These are phyloP conservation scores for Cladosporium sp. DNA, from an alignment of 2,329 filamentous ascomycete genomes.

Conservation along the genomic window DNA sequence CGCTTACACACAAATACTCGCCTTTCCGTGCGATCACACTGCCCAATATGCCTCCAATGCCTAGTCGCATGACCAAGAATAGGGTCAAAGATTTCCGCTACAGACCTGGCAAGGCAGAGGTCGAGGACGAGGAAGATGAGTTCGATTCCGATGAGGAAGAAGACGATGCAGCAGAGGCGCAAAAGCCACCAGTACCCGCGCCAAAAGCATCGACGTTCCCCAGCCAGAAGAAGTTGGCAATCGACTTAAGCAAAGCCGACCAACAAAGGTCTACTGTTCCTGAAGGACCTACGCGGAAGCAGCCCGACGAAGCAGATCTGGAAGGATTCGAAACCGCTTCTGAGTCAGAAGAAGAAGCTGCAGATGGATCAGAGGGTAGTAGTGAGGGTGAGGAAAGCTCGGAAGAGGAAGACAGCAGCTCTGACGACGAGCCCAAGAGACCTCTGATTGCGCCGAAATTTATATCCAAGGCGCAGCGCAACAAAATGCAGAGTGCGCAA, in stretches of 20 bases:
- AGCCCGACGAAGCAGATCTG: conserved; percentile 31
- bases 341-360: conserved; percentile 34
- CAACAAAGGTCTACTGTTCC: conserved; percentile 19
- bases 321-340: conserved; percentile 60
- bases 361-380: conserved; percentile 36
- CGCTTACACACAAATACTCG: no score
- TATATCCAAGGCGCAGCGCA: conserved; percentile 59
- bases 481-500: conserved; percentile 34
- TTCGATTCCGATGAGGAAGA: conserved; percentile 47
- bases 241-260: conserved; percentile 42
- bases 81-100: conserved; percentile 75
- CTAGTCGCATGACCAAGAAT: conserved; percentile 84
- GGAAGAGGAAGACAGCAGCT: conserved; percentile 56
- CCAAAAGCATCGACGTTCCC: conserved; percentile 46
- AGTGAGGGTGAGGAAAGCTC: conserved; percentile 38
- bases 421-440: conserved; percentile 56
- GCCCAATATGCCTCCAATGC: conserved; percentile 59
- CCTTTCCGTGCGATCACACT: not conserved
- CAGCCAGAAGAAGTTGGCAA: conserved; percentile 37
- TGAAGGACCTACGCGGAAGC: conserved; percentile 26
- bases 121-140: conserved; percentile 42
- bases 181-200: conserved; percentile 24
- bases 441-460: conserved; percentile 63
- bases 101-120: conserved; percentile 73
- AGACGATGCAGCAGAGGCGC: conserved; percentile 43